Conservation (phyloP, 2,329 filamentous ascomycete genomes). For the Fusarium scirpi region DNA sequence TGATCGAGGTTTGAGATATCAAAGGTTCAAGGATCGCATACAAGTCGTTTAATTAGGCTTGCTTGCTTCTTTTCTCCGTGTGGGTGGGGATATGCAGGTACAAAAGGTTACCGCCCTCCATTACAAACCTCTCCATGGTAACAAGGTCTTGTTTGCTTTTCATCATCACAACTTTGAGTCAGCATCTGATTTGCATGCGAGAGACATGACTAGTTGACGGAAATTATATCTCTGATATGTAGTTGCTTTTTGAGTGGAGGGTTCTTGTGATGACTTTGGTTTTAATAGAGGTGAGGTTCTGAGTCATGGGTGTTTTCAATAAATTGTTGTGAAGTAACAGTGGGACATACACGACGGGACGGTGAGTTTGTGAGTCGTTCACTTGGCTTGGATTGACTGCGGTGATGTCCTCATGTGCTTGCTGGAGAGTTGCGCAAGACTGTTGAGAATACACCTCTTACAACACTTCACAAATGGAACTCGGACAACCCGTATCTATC, state of each 20-base stretch:
- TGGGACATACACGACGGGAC: not conserved
- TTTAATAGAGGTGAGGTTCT: not conserved
- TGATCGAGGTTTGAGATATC: not conserved
- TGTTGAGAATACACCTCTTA: too few relatives aligned
- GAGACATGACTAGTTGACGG: not conserved
- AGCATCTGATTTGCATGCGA: not conserved
- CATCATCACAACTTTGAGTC: not conserved
- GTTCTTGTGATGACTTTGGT: not conserved
- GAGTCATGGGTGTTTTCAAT: not conserved
- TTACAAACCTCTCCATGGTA: not conserved
- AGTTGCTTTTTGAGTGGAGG: not conserved
- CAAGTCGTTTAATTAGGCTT: slow-evolving; percentile 1
- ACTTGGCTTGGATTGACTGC: not conserved
- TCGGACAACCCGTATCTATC: too few relatives aligned
- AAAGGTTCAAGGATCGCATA: slow-evolving; percentile 3
- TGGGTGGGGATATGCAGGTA: slow-evolving; percentile 30
- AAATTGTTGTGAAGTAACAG: not conserved
- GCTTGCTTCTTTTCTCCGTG: not conserved
- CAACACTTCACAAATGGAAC: too few relatives aligned
- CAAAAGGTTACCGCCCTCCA: slow-evolving; percentile 22
- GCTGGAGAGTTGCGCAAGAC: not conserved
- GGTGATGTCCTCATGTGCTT: not conserved
- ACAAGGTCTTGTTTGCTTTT: not conserved
- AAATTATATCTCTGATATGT: not conserved
- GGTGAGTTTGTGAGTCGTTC: not conserved